Evolutionary conservation across 208 protist genomes (phyloP).

Genomic region (Wallacemonas rigidus): DNA sequence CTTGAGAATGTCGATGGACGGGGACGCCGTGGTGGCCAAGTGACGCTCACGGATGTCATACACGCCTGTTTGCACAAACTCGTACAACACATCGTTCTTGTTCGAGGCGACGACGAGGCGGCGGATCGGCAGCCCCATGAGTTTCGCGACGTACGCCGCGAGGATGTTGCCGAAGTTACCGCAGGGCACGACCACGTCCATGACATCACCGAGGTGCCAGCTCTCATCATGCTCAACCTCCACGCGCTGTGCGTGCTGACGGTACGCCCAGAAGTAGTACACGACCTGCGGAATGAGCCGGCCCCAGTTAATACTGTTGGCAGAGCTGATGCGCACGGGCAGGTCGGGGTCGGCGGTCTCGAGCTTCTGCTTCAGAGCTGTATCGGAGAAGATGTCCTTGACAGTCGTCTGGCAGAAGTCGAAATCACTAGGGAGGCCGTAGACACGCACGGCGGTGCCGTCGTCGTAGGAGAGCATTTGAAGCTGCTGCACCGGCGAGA

Average conservation of each 20-base stretch:
- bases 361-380: conserved; percentile 63
- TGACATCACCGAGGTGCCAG: conserved; percentile 54
- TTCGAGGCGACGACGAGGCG: conserved; percentile 95
- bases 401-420: conserved; percentile 93
- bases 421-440: conserved; percentile 80
- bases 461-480: conserved; percentile 90
- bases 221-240: conserved; percentile 23
- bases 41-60: conserved; percentile 77
- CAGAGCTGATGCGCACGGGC: conserved; percentile 82
- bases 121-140: conserved; percentile 88
- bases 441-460: conserved; percentile 63
- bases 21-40: conserved; percentile 63
- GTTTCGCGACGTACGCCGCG: conserved; percentile 92
- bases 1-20: conserved; percentile 93
- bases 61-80: conserved; percentile 88
- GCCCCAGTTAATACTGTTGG: conserved; percentile 98
- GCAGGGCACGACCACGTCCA: conserved; percentile 94
- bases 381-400: conserved; percentile 91
- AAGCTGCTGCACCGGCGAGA: conserved; percentile 82
- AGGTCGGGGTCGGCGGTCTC: conserved; percentile 24
- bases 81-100: conserved; percentile 94
- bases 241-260: conserved; percentile 60
- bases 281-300: conserved; percentile 95
- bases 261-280: conserved; percentile 97
- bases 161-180: conserved; percentile 98